A percentile compares a stretch with the other conserved stretches of the same genome.
Conservation (phyloP, 1,284 basidiomycete species). For the Psilocybe mexicana region DNA sequence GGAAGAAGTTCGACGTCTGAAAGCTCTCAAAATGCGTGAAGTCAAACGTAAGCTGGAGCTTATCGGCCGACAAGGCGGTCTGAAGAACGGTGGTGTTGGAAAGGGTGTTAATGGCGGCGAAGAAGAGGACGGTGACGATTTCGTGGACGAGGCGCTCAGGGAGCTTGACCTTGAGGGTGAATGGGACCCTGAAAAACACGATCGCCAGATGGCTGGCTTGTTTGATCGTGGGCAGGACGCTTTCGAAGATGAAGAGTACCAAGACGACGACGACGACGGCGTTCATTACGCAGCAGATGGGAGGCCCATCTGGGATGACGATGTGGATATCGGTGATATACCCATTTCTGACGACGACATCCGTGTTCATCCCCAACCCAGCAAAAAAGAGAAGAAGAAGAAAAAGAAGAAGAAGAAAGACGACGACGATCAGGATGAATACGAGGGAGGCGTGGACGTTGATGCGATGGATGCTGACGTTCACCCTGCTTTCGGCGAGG, state of each 20-base stretch:
- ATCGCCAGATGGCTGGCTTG: slow-evolving; percentile 73
- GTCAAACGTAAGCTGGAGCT: slow-evolving; percentile 73
- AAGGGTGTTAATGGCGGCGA: slow-evolving; percentile 35
- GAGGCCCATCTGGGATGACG: slow-evolving; percentile 90
- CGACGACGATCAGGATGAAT: slow-evolving; percentile 59
- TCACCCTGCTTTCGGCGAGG: slow-evolving; percentile 46
- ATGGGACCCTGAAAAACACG: slow-evolving; percentile 82
- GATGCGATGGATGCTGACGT: slow-evolving; percentile 79
- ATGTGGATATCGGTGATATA: slow-evolving; percentile 81
- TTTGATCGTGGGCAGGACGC: slow-evolving; percentile 60
- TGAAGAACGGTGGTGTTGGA: slow-evolving; percentile 59
- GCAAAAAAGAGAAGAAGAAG: slow-evolving; percentile 38
- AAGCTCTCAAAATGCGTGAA: slow-evolving; percentile 84
- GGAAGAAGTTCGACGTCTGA: slow-evolving; percentile 81
- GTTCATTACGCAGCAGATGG: slow-evolving; percentile 44
- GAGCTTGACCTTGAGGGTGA: slow-evolving; percentile 76
- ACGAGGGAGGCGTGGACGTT: slow-evolving; percentile 56
- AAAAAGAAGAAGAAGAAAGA: slow-evolving; percentile 45
- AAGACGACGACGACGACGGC: slow-evolving; percentile 48
- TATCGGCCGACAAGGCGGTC: slow-evolving; percentile 65
- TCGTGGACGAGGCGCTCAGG: slow-evolving; percentile 24
- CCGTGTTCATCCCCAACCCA: slow-evolving; percentile 45
- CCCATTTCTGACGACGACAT: slow-evolving; percentile 41
- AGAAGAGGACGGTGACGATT: slow-evolving; percentile 46
- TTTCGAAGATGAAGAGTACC: slow-evolving; percentile 45